Evolutionary conservation across 805 yeast species (phyloP).

Genomic region (Scheffersomyces amazonensis): DNA sequence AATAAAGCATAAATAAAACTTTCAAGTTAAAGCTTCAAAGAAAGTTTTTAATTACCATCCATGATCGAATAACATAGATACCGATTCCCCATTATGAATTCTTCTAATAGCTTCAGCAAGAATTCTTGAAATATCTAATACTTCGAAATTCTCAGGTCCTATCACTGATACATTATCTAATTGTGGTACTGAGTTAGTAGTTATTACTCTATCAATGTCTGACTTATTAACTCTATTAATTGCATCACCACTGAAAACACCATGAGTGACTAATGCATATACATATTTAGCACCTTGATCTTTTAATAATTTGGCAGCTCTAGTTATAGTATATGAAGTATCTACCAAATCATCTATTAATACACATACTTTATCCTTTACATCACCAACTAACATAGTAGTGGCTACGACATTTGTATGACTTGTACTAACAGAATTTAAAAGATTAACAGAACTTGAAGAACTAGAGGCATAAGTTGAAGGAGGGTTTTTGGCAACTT

Average conservation of each 20-base stretch:
- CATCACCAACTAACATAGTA: slow-evolving; percentile 96
- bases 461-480: slow-evolving; percentile 17
- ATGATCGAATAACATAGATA: slow-evolving; percentile 88
- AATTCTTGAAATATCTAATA: slow-evolving; percentile 81
- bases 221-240: slow-evolving; percentile 62
- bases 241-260: slow-evolving; percentile 91
- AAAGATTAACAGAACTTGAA: slow-evolving; percentile 7
- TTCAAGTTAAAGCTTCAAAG: too few species aligned
- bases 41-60: slow-evolving; percentile 53
- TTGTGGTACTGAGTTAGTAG: slow-evolving; percentile 93
- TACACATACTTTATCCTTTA: slow-evolving; percentile 80
- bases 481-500: slow-evolving; percentile 32
- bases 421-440: background rate
- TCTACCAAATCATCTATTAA: slow-evolving; percentile 91
- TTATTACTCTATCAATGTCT: slow-evolving; percentile 77
- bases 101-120: slow-evolving; percentile 95
- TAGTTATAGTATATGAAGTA: slow-evolving; percentile 84
- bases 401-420: slow-evolving; percentile 53
- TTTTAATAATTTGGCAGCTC: slow-evolving; percentile 89
- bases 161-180: slow-evolving; percentile 44
- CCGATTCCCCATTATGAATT: slow-evolving; percentile 96
- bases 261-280: slow-evolving; percentile 88
- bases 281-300: slow-evolving; percentile 90
- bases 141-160: slow-evolving; percentile 56
- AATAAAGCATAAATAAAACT: too few species aligned